Evolutionary conservation across 768 basidiomycete genomes (phyloP).

Genomic region (Candolleomyces aberdarensis): DNA sequence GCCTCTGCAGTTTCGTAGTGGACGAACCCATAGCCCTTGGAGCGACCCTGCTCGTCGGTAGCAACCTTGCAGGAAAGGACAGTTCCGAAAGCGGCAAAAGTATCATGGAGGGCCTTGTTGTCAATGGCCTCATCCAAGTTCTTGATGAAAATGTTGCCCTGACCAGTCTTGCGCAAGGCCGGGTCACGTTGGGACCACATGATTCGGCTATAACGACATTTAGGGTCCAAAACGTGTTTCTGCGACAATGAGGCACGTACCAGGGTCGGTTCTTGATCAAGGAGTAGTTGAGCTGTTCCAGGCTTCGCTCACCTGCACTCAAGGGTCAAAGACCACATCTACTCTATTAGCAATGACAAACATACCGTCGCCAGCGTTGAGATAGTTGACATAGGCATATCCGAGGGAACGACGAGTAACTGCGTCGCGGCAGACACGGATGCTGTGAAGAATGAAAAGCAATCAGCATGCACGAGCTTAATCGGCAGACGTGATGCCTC

Average conservation of each 20-base stretch:
- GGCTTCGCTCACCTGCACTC: constrained; percentile 83
- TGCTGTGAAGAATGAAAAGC: constrained; percentile 44
- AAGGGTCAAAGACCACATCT: constrained; percentile 1
- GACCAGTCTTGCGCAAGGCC: constrained; percentile 97
- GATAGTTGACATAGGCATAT: constrained; percentile 99
- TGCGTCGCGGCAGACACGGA: constrained; percentile 99
- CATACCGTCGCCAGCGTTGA: constrained; percentile 90
- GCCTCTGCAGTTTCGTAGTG: constrained; percentile 99
- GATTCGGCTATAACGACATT: constrained; percentile 69
- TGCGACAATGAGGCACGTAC: constrained; percentile 39
- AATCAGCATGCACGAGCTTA: constrained; percentile 5
- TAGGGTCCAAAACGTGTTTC: constrained; percentile 10
- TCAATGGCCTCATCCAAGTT: constrained; percentile 96
- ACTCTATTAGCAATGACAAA: constrained; percentile 11
- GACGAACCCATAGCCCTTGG: constrained; percentile 98
- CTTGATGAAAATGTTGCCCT: constrained; percentile 99
- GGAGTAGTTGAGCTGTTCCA: constrained; percentile 99
- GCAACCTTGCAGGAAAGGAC: constrained; percentile 99
- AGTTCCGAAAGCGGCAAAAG: constrained; percentile 98
- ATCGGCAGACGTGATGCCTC: constrained; percentile 19
- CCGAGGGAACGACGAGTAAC: constrained; percentile 99
- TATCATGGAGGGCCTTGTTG: constrained; percentile 99
- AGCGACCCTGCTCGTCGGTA: constrained; percentile 90
- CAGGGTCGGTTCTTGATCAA: constrained; percentile 97
- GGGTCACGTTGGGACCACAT: constrained; percentile 99